Percentiles rank a stretch among this genome's conserved stretches.
These are phyloP conservation scores for Umbilicaria muhlenbergii DNA, from an alignment of 495 filamentous ascomycete species.

Conservation along the genomic window DNA sequence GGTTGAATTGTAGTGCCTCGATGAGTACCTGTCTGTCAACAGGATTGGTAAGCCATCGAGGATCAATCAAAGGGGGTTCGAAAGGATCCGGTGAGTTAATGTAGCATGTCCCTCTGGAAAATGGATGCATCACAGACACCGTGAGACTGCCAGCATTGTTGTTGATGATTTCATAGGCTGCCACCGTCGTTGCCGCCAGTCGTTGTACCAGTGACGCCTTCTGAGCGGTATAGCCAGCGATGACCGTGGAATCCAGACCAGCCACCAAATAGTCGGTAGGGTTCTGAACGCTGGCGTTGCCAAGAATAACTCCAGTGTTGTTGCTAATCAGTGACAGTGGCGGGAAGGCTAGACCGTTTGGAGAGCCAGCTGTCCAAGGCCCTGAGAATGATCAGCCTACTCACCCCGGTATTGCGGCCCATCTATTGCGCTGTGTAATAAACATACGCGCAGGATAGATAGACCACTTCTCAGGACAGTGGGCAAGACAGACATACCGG, in stretches of 20 bases:
- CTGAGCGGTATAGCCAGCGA: conserved; percentile 12
- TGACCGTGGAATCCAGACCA: conserved; percentile 10
- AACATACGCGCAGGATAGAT: no score
- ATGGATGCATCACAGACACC: conserved; percentile 24
- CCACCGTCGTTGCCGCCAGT: conserved; percentile 10
- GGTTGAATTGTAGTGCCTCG: conserved; percentile 15
- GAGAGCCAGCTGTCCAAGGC: conserved; percentile 16
- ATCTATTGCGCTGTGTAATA: no score
- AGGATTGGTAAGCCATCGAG: conserved; percentile 18
- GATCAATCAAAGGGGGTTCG: conserved; percentile 18
- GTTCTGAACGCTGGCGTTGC: conserved; percentile 8
- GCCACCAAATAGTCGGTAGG: conserved; percentile 10
- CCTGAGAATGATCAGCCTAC: conserved; percentile 2
- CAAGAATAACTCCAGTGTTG: conserved; percentile 9
- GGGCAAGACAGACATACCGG: conserved; percentile 2
- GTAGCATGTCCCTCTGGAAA: conserved; percentile 22
- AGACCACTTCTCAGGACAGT: no score
- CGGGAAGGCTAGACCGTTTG: conserved; percentile 14
- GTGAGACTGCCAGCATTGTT: conserved; percentile 16
- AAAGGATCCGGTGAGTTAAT: conserved; percentile 18
- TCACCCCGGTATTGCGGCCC: no score
- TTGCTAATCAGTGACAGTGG: conserved; percentile 14
- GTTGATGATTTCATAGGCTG: conserved; percentile 17
- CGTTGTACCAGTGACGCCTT: conserved; percentile 10
- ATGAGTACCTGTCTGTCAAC: conserved; percentile 24